phyloP scores from a whole-genome alignment of 2,329 filamentous ascomycete genomes.

The Colletotrichum tanaceti region DNA sequence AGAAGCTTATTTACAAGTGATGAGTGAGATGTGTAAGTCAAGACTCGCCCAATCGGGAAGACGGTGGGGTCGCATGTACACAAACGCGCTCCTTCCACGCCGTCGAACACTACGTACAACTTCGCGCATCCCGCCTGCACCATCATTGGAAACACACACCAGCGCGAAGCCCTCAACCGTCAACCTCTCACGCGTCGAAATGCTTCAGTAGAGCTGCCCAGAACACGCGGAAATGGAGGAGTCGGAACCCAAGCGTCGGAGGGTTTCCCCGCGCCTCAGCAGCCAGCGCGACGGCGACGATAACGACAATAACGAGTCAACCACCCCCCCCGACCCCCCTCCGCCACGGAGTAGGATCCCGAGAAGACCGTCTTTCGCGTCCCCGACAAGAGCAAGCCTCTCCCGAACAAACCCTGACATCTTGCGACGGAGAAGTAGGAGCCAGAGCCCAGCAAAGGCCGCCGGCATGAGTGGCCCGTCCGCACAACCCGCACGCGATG shows the following conservation, averaged over 20 bases:
- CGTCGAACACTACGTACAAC: background rate
- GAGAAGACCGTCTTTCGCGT: conserved; percentile 69
- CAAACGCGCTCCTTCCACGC: conserved; percentile 15
- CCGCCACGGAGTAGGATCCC: conserved; percentile 45
- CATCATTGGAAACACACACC: background rate
- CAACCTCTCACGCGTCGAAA: background rate
- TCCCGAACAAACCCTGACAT: conserved; percentile 71
- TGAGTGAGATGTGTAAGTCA: background rate
- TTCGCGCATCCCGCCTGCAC: background rate
- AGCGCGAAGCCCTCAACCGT: background rate
- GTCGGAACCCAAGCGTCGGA: conserved; percentile 72
- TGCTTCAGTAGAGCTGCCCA: background rate
- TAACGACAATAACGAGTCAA: conserved; percentile 48
- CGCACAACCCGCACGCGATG: conserved; percentile 8
- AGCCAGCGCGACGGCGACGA: conserved; percentile 36
- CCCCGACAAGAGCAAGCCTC: conserved; percentile 74
- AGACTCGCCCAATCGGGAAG: conserved; percentile 32
- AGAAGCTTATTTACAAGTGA: conserved; percentile 4
- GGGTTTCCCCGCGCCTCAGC: conserved; percentile 66
- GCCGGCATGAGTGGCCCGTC: conserved; percentile 41
- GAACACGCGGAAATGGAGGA: conserved; percentile 55
- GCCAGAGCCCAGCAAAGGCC: conserved; percentile 31
- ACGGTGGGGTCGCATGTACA: conserved; percentile 44
- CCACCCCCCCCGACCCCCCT: conserved; percentile 49
- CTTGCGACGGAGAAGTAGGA: conserved; percentile 48